Percentiles rank a stretch among this genome's conserved stretches.
Evolutionary conservation across 768 basidiomycete genomes (phyloP).

Genomic region (Lanmaoa pseudosensibilis): DNA sequence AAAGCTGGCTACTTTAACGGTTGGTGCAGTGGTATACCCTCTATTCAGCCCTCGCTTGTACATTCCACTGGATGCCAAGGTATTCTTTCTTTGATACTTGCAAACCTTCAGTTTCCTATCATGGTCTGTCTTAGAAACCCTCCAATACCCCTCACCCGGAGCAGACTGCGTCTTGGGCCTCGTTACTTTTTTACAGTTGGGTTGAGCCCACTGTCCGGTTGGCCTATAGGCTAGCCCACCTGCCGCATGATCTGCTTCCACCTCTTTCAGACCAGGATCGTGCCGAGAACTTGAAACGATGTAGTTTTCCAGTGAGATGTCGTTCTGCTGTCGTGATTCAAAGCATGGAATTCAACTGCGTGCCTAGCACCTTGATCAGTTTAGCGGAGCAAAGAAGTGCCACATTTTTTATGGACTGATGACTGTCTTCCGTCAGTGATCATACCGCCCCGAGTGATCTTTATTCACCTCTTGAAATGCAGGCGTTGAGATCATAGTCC

Average conservation of each 20-base stretch:
- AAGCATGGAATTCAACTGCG: background rate
- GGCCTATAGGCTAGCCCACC: background rate
- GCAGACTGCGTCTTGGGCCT: slow-evolving; percentile 1
- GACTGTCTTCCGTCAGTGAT: slow-evolving; percentile 3
- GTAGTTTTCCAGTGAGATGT: background rate
- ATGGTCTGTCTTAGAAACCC: background rate
- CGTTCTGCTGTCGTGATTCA: background rate
- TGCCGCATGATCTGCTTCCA: background rate
- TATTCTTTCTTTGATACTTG: background rate
- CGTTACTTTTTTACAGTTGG: background rate
- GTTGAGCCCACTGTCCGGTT: slow-evolving; percentile 1
- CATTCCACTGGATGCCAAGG: background rate
- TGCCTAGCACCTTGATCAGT: background rate
- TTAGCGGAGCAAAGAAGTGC: background rate
- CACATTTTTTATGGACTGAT: slow-evolving; percentile 1
- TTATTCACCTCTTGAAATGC: background rate
- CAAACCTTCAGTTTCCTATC: background rate
- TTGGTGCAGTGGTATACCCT: slow-evolving; percentile 1
- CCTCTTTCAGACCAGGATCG: slow-evolving; percentile 2
- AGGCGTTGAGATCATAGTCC: background rate
- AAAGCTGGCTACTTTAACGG: background rate
- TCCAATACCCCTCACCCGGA: background rate
- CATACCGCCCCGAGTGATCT: background rate
- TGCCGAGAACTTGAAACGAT: background rate
- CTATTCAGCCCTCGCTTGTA: slow-evolving; percentile 1